A percentile compares a stretch with the other conserved stretches of the same genome.
These are phyloP conservation scores for Trichophyton schoenleinii DNA, from an alignment of 2,329 filamentous ascomycete species.

Conservation along the genomic window DNA sequence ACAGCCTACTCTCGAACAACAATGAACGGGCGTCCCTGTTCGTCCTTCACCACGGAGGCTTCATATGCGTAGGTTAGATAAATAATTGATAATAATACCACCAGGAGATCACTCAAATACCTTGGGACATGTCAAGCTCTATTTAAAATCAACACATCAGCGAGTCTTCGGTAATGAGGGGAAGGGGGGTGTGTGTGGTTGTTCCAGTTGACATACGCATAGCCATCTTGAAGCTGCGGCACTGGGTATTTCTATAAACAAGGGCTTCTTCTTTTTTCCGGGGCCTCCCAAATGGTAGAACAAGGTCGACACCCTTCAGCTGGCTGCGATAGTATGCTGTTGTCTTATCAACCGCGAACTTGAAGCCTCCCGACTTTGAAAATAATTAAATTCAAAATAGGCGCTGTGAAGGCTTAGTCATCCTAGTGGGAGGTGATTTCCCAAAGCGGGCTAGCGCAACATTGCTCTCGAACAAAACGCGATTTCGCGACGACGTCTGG, in stretches of 20 bases:
- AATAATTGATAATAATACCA: background rate
- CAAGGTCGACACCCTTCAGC: background rate
- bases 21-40: slow-evolving; percentile 93
- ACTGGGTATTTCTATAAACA: background rate
- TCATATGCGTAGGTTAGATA: slow-evolving; percentile 13
- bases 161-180: slow-evolving; percentile 9
- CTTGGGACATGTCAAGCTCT: slow-evolving; percentile 40
- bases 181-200: slow-evolving; percentile 25
- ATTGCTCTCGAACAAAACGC: background rate
- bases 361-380: background rate
- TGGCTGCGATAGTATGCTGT: background rate
- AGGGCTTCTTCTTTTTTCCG: background rate
- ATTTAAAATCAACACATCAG: slow-evolving; percentile 15
- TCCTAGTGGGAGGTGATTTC: slow-evolving; percentile 1
- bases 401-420: slow-evolving; percentile 1
- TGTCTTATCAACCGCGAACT: background rate
- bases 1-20: slow-evolving; percentile 74
- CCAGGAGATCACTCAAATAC: slow-evolving; percentile 15
- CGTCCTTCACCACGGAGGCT: slow-evolving; percentile 83
- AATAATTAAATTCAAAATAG: background rate
- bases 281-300: background rate
- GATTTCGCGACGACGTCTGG: background rate
- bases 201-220: slow-evolving; percentile 32
- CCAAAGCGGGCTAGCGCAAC: background rate
- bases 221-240: slow-evolving; percentile 34